Percentiles rank a stretch among this genome's conserved stretches.
phyloP scores from a whole-genome alignment of 139 green algal genomes.

The Deuterostichococcus epilithicus region DNA sequence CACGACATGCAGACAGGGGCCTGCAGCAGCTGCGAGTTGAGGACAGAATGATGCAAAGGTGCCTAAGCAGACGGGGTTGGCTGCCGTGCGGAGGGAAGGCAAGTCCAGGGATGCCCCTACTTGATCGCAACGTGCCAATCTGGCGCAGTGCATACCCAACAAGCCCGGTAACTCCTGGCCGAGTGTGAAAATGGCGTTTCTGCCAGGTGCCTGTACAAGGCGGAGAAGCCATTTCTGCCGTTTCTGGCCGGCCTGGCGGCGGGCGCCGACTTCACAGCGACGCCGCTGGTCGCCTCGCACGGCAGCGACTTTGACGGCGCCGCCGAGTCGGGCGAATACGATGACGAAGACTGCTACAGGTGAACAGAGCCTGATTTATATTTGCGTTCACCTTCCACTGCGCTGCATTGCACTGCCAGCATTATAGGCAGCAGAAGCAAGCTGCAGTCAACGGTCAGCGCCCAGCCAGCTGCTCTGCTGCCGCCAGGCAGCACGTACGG shows the following conservation, averaged over 20 bases:
- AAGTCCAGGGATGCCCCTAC: neutral
- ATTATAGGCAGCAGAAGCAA: too few species aligned
- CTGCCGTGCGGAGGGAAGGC: neutral
- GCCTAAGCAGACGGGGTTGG: neutral
- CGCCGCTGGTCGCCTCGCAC: neutral
- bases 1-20: neutral
- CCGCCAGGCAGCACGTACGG: too few species aligned
- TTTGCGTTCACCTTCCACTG: neutral
- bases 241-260: constrained; percentile 20
- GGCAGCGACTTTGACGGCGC: neutral
- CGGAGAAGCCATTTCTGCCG: constrained; percentile 18
- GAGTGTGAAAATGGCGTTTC: neutral
- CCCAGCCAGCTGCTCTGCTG: too few species aligned
- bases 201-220: constrained; percentile 20
- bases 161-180: neutral
- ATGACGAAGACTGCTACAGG: constrained; percentile 3
- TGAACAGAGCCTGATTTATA: neutral
- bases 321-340: neutral
- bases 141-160: neutral
- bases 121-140: neutral
- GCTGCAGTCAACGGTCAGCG: too few species aligned
- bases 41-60: neutral
- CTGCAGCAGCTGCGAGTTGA: neutral
- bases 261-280: neutral
- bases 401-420: too few species aligned